Percentiles rank a stretch among this genome's conserved stretches.
Conservation (phyloP, 352 stramenopile species). For the Plasmopara muralis region DNA sequence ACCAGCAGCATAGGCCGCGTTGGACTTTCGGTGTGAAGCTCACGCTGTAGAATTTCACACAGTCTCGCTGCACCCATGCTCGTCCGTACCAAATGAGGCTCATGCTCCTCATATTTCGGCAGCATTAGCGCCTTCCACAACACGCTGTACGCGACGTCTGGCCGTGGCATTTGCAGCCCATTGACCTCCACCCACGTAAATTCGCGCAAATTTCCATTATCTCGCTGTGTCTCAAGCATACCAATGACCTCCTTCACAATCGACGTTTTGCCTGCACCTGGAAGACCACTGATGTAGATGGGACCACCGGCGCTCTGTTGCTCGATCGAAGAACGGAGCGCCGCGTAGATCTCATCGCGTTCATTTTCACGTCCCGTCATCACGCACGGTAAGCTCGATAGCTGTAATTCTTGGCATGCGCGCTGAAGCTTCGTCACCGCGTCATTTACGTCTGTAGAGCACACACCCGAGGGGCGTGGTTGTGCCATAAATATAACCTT, state of each 20-base stretch:
- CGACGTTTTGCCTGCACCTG: constrained; percentile 63
- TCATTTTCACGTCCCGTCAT: constrained; percentile 61
- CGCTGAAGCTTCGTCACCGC: constrained; percentile 38
- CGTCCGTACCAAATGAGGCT: constrained; percentile 2
- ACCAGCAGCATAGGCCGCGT: constrained; percentile 48
- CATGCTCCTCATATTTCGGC: constrained; percentile 6
- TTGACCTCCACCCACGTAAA: constrained; percentile 70
- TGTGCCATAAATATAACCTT: no score
- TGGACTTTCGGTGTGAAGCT: constrained; percentile 36
- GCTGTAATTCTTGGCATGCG: constrained; percentile 51
- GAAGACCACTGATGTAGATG: constrained; percentile 68
- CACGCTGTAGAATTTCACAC: constrained; percentile 39
- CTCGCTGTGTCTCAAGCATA: constrained; percentile 32
- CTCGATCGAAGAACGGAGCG: constrained; percentile 44
- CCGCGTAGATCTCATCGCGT: constrained; percentile 47
- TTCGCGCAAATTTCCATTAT: constrained; percentile 25
- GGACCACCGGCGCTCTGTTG: constrained; percentile 40
- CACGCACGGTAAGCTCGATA: constrained; percentile 46
- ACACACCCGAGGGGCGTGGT: not conserved
- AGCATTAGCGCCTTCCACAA: constrained; percentile 50
- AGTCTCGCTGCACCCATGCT: constrained; percentile 28
- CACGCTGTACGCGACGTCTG: constrained; percentile 55
- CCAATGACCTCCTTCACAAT: constrained; percentile 67
- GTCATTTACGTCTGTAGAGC: constrained; percentile 1
- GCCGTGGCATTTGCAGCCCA: constrained; percentile 58